A percentile compares a stretch with the other conserved stretches of the same genome.
Evolutionary conservation across 2,329 filamentous ascomycete genomes (phyloP).

Genomic region (Aspergillus uvarum): DNA sequence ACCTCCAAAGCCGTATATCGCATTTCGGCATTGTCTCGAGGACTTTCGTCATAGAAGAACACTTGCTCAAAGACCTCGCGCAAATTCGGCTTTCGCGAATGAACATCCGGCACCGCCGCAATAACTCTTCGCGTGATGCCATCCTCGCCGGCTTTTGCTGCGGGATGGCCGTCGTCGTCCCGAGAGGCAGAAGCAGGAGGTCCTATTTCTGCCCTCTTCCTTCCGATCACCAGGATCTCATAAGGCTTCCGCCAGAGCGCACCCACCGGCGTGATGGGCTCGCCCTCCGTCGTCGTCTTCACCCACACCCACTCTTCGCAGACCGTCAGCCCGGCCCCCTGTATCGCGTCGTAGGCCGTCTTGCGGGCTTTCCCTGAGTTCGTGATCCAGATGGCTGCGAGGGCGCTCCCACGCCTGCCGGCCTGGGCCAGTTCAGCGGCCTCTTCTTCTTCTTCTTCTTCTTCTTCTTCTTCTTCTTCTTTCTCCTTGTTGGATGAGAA

Average conservation of each 20-base stretch:
- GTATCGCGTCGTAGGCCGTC: conserved; percentile 46
- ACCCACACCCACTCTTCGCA: conserved; percentile 65
- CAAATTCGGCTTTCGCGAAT: conserved; percentile 65
- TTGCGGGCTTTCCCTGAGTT: conserved; percentile 55
- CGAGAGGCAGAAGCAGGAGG: not conserved
- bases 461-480: no score
- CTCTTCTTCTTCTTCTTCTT: no score
- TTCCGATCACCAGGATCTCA: conserved; percentile 56
- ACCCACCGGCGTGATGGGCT: conserved; percentile 53
- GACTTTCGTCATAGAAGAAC: conserved; percentile 31
- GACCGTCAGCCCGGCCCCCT: conserved; percentile 49
- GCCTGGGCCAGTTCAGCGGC: no score
- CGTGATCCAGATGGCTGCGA: conserved; percentile 62
- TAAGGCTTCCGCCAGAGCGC: conserved; percentile 62
- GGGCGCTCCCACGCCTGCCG: conserved; percentile 19
- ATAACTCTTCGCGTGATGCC: conserved; percentile 51
- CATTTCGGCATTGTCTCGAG: conserved; percentile 4
- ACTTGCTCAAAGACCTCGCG: conserved; percentile 54
- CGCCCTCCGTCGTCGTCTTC: conserved; percentile 56
- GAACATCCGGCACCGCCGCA: conserved; percentile 60
- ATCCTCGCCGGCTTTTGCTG: conserved; percentile 14
- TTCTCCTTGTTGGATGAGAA: not conserved
- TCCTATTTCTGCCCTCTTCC: conserved; percentile 15
- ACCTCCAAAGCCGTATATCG: conserved; percentile 57
- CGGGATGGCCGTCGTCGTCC: not conserved